Evolutionary conservation across 768 basidiomycete genomes (phyloP).

Genomic region (Pholiota microspora): DNA sequence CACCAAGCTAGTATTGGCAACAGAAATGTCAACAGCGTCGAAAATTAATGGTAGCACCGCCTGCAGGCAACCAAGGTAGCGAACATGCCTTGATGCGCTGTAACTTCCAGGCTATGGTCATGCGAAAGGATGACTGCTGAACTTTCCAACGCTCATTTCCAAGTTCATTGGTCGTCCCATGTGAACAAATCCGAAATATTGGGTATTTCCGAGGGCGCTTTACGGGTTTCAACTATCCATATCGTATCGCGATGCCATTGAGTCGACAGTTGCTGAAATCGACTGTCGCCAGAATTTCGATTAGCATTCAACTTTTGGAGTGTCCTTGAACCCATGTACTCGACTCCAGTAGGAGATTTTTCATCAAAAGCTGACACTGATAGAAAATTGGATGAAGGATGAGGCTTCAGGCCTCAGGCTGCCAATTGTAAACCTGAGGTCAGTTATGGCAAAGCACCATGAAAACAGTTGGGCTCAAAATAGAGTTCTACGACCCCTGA

Average conservation of each 20-base stretch:
- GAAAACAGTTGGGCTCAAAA: too few relatives aligned
- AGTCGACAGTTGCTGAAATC: background rate
- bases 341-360: too few relatives aligned
- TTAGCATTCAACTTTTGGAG: background rate
- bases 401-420: too few relatives aligned
- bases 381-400: too few relatives aligned
- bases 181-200: background rate
- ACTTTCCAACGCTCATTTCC: conserved; percentile 4
- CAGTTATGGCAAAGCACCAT: too few relatives aligned
- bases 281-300: background rate
- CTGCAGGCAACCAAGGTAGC: background rate
- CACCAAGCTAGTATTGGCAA: background rate
- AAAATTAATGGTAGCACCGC: background rate
- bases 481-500: too few relatives aligned
- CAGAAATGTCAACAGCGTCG: background rate
- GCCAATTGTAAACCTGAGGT: too few relatives aligned
- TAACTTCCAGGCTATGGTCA: background rate
- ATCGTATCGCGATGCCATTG: background rate
- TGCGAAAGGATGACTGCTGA: background rate
- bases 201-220: conserved; percentile 6
- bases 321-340: background rate
- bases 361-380: too few relatives aligned
- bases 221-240: conserved; percentile 5
- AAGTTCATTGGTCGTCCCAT: conserved; percentile 2
- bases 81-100: background rate